These are phyloP conservation scores for Yamadazyma sp. DNA, from an alignment of 1,139 yeast genomes.

Conservation along the genomic window DNA sequence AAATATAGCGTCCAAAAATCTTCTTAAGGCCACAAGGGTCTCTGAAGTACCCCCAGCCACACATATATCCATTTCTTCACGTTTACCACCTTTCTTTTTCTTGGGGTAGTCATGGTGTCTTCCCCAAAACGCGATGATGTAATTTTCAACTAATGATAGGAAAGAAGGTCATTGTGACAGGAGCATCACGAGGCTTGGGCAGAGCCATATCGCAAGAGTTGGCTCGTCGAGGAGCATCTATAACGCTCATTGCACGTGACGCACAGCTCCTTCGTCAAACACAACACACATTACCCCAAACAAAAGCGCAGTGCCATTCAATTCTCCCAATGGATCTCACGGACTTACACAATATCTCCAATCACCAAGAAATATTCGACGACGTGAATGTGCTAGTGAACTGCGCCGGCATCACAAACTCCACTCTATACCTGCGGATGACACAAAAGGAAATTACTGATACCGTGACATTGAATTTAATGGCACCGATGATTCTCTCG, in stretches of 20 bases:
- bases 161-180: constrained; percentile 65
- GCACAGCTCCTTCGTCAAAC: constrained; percentile 34
- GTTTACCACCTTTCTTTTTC: too few species aligned
- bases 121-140: neutral
- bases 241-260: constrained; percentile 63
- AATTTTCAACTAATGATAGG: constrained; percentile 11
- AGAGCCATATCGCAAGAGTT: constrained; percentile 58
- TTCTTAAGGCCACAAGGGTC: too few species aligned
- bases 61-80: too few species aligned
- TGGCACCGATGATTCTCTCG: constrained; percentile 63
- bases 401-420: constrained; percentile 81
- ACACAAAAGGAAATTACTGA: constrained; percentile 39
- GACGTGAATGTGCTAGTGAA: constrained; percentile 54
- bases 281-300: constrained; percentile 39
- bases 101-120: too few species aligned
- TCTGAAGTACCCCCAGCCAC: too few species aligned
- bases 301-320: constrained; percentile 35
- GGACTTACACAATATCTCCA: constrained; percentile 5
- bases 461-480: constrained; percentile 61
- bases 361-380: constrained; percentile 14
- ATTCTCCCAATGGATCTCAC: constrained; percentile 53
- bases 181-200: constrained; percentile 88
- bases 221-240: constrained; percentile 60
- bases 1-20: too few species aligned
- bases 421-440: constrained; percentile 51